Evolutionary conservation across 768 basidiomycete genomes (phyloP).

Genomic region (Lactarius akahatsu): DNA sequence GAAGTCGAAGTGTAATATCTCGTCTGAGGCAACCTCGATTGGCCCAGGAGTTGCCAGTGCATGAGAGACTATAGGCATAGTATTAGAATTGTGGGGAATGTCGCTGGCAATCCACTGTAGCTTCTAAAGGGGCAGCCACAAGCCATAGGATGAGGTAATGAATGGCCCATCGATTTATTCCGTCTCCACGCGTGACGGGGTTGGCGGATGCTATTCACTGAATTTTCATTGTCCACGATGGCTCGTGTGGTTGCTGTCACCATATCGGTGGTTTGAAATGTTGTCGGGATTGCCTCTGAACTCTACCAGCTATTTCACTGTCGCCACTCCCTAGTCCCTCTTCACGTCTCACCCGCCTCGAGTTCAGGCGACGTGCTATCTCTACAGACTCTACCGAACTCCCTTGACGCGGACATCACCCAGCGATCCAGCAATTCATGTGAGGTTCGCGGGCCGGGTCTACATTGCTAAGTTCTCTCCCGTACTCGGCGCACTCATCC

Average conservation of each 20-base stretch:
- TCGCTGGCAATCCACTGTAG: too few species aligned
- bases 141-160: too few species aligned
- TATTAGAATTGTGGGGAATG: too few species aligned
- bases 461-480: slow-evolving; percentile 45
- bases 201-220: too few species aligned
- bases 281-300: background rate
- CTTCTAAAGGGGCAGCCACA: too few species aligned
- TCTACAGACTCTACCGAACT: slow-evolving; percentile 37
- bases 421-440: slow-evolving; percentile 44
- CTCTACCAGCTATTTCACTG: background rate
- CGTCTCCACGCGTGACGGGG: too few species aligned
- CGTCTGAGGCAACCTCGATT: too few species aligned
- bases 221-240: background rate
- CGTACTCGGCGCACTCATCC: slow-evolving; percentile 34
- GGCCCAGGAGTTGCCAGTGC: too few species aligned
- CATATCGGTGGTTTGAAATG: background rate
- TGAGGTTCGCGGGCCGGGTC: slow-evolving; percentile 45
- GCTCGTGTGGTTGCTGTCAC: background rate
- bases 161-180: too few species aligned
- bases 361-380: background rate
- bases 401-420: slow-evolving; percentile 43
- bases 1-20: too few species aligned
- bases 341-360: background rate
- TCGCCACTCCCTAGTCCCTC: background rate
- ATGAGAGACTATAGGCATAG: too few species aligned